These are phyloP conservation scores for Neurospora sp. DNA, from an alignment of 2,329 filamentous ascomycete genomes.

Conservation along the genomic window DNA sequence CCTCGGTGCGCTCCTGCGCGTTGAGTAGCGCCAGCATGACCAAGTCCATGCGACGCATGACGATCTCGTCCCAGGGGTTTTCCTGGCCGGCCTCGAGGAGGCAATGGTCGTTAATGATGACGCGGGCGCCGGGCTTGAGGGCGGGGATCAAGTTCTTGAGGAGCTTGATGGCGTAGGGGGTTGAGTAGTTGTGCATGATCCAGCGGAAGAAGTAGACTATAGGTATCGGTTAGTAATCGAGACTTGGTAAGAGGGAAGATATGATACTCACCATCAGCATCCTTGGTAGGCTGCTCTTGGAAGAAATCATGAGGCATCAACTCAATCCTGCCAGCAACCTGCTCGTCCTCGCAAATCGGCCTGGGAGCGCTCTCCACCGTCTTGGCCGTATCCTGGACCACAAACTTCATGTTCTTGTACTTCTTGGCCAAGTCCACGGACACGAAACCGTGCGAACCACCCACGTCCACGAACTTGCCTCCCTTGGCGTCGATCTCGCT, in stretches of 20 bases:
- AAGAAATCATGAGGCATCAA: slow-evolving; percentile 49
- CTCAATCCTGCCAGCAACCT: slow-evolving; percentile 29
- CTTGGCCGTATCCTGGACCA: slow-evolving; percentile 45
- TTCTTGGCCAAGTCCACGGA: slow-evolving; percentile 41
- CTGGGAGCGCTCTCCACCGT: slow-evolving; percentile 37
- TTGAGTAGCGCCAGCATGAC: slow-evolving; percentile 35
- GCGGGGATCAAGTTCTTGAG: slow-evolving; percentile 42
- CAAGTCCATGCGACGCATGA: slow-evolving; percentile 32
- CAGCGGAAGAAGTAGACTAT: slow-evolving; percentile 48
- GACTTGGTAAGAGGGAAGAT: neutral
- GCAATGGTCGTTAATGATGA: slow-evolving; percentile 34
- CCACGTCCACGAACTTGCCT: slow-evolving; percentile 48
- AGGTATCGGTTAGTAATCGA: neutral
- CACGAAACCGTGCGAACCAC: slow-evolving; percentile 50
- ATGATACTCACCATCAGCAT: slow-evolving; percentile 36
- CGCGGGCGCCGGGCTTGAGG: slow-evolving; percentile 42
- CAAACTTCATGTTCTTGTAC: slow-evolving; percentile 41
- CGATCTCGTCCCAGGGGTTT: slow-evolving; percentile 26
- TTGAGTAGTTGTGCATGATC: slow-evolving; percentile 54
- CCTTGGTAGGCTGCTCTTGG: slow-evolving; percentile 40
- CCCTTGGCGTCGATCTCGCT: slow-evolving; percentile 31
- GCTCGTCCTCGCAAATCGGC: slow-evolving; percentile 29
- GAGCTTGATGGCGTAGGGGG: slow-evolving; percentile 39
- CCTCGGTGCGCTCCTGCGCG: slow-evolving; percentile 32
- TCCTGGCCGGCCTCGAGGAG: slow-evolving; percentile 24